Evolutionary conservation across 2,329 filamentous ascomycete genomes (phyloP).

Genomic region (Epichloe baconii): DNA sequence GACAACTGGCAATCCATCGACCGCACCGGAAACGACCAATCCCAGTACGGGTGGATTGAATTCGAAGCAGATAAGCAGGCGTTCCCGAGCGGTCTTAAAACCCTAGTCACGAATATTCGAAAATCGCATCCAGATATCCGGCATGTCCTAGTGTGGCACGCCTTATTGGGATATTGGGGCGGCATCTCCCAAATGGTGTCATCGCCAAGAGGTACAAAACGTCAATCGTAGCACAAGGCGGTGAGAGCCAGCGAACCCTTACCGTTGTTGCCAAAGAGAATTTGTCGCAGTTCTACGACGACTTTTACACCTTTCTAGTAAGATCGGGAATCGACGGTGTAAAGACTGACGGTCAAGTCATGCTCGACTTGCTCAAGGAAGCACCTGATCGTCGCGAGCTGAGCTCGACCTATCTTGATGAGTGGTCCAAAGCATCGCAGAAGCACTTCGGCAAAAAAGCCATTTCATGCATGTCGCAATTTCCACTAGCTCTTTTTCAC

Average conservation of each 20-base stretch:
- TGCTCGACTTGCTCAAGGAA: constrained; percentile 61
- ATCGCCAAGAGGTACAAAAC: constrained; percentile 74
- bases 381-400: constrained; percentile 59
- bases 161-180: constrained; percentile 81
- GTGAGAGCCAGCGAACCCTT: constrained; percentile 35
- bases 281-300: constrained; percentile 64
- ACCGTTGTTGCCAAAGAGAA: constrained; percentile 64
- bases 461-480: constrained; percentile 92
- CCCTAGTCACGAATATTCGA: constrained; percentile 56
- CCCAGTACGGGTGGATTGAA: constrained; percentile 55
- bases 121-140: constrained; percentile 57
- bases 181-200: constrained; percentile 64
- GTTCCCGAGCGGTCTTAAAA: constrained; percentile 70
- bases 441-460: constrained; percentile 64
- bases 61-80: constrained; percentile 74
- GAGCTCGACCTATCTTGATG: constrained; percentile 66
- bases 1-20: constrained; percentile 88
- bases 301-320: constrained; percentile 78
- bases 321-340: constrained; percentile 68
- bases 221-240: constrained; percentile 41
- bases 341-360: constrained; percentile 89
- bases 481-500: constrained; percentile 75
- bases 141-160: constrained; percentile 90
- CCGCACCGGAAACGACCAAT: constrained; percentile 34
- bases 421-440: constrained; percentile 68